phyloP scores from a whole-genome alignment of 805 yeast genomes.

The Kluyveromyces aestuarii region DNA sequence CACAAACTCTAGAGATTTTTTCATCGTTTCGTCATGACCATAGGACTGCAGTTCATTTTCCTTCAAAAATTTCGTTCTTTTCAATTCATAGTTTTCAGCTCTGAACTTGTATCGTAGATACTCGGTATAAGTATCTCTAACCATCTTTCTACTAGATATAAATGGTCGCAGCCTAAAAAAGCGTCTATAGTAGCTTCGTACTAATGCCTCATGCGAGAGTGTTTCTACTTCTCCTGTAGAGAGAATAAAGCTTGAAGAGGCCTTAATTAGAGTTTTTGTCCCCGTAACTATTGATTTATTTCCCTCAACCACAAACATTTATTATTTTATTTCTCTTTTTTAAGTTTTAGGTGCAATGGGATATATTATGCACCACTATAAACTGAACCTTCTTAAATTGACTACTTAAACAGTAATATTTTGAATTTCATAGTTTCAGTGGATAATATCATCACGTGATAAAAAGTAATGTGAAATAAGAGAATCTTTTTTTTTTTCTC shows the following conservation, averaged over 20 bases:
- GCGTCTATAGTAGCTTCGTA: constrained; percentile 16
- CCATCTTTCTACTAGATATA: constrained; percentile 19
- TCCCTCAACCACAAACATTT: not conserved
- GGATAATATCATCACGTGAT: not conserved
- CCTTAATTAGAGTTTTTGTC: not conserved
- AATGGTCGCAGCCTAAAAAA: constrained; percentile 21
- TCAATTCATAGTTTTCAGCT: constrained; percentile 19
- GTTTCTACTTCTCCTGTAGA: not conserved
- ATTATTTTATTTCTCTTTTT: not conserved
- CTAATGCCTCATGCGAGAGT: constrained; percentile 2
- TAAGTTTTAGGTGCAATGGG: too few relatives aligned
- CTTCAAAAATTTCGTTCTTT: constrained; percentile 10
- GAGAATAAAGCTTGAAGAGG: not conserved
- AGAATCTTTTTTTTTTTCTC: not conserved
- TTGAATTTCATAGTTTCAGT: too few relatives aligned
- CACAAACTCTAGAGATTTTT: constrained; percentile 18
- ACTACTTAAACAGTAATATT: not conserved
- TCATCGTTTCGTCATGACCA: constrained; percentile 4
- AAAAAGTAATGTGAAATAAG: not conserved
- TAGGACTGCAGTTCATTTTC: not conserved
- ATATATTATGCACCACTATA: too few relatives aligned
- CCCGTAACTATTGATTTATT: not conserved
- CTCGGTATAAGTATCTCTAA: constrained; percentile 17
- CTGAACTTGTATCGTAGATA: constrained; percentile 24
- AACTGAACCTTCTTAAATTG: not conserved